Evolutionary conservation across 371 early-diverging fungal genomes (phyloP).

Genomic region (Haplosporangium sp.): DNA sequence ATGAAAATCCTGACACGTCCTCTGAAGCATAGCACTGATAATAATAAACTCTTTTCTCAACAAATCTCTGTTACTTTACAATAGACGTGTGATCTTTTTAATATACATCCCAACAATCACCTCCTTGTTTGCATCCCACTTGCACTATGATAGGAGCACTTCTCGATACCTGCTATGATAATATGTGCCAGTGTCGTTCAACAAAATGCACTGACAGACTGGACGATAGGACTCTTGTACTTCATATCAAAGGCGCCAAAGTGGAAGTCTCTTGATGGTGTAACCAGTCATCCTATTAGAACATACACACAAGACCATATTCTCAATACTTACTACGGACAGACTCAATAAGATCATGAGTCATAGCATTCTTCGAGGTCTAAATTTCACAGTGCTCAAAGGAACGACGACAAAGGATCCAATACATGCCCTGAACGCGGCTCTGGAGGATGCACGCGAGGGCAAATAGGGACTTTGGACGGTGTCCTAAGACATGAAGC

Average conservation of each 20-base stretch:
- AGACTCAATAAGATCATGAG: slow-evolving; percentile 8
- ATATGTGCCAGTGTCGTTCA: slow-evolving; percentile 5
- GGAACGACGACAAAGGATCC: slow-evolving; percentile 33
- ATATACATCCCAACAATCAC: too few relatives aligned
- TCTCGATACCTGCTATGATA: too few relatives aligned
- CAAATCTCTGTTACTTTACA: too few relatives aligned
- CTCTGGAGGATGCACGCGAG: slow-evolving; percentile 30
- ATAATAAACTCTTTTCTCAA: too few relatives aligned
- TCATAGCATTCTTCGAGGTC: slow-evolving; percentile 18
- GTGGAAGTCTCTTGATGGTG: slow-evolving; percentile 24
- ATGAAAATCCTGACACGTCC: too few relatives aligned
- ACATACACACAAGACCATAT: slow-evolving; percentile 22
- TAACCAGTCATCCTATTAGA: slow-evolving; percentile 26
- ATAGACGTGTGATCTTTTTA: too few relatives aligned
- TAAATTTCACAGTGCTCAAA: slow-evolving; percentile 30
- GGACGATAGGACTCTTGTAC: slow-evolving; percentile 23
- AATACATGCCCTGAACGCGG: slow-evolving; percentile 15
- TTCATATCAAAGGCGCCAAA: slow-evolving; percentile 24
- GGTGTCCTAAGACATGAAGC: slow-evolving; percentile 29
- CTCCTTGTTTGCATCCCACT: too few relatives aligned
- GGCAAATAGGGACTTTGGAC: slow-evolving; percentile 24
- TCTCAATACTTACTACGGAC: slow-evolving; percentile 12
- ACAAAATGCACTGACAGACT: slow-evolving; percentile 5
- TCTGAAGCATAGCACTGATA: too few relatives aligned
- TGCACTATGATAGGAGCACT: too few relatives aligned